Evolutionary conservation across 2,329 filamentous ascomycete genomes (phyloP), one percentile per base, ranked within the genome.

Genomic region (Trichoderma polysporum): DNA sequence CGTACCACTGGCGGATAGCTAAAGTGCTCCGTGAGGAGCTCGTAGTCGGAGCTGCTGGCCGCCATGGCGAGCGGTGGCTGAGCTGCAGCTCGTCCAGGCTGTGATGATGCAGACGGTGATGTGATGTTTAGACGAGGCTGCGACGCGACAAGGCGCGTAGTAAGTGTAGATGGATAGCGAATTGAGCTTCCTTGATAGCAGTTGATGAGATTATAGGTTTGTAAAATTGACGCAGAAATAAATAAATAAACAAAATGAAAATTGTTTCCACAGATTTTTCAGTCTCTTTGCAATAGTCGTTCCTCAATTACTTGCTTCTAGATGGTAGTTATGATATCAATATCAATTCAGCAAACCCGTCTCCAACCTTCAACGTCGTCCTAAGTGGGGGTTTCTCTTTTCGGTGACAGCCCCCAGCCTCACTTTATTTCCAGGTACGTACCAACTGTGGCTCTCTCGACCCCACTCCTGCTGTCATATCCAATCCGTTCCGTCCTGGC

Each of bases 11-110:
- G 95, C 1, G 95, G 94, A 74, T 97, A 97, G 71, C 92, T 92
- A 74, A 99, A 91, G 77, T 99, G 95, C 84, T 98, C 95, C 2
- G 95, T 97, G 69, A 98, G 85, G 73, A 98, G 86, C 76, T 88
- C 86, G 37, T 85, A 87, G 71, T 88, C 85, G 57, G 84, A 80
- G 70, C 74, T 75, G 68, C 76, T 78, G 71, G 77, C 70, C 6
- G 74, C 68, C 77, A 79, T 79, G 70, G 50, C 25, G 31, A 17
- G 37, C 8, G 31, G 8, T 15, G 13, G 27, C 8, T 25, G 39
- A 33, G 45, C 5, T 25, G 17, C 6, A 37, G 35, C 50, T 37
- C 52, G 54, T 27, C 54, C 41, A 66, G 69, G 57, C 59, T 52
- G 15, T 19, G 58, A 52, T 62, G 58, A 37, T 35, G 41, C 13